Evolutionary conservation across 2,329 filamentous ascomycete species (phyloP).

Genomic region (Hymenotorrendiella dingleyae): DNA sequence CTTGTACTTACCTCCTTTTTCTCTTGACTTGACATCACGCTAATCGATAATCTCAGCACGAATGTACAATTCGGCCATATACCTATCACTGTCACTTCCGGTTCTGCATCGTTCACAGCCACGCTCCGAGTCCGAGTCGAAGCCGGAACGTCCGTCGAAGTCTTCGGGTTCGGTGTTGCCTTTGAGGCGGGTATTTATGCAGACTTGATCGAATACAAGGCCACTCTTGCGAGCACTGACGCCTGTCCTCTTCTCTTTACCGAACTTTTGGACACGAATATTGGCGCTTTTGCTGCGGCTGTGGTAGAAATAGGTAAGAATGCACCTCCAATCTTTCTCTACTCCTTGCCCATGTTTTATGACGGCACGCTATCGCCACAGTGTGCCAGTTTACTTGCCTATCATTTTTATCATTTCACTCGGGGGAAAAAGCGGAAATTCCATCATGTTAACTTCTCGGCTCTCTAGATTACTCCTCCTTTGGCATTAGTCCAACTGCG

Average conservation of each 20-base stretch:
- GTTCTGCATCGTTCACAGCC: constrained; percentile 18
- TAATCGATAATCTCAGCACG: constrained; percentile 9
- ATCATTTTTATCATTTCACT: too few relatives aligned
- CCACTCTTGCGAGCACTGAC: constrained; percentile 10
- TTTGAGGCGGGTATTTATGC: constrained; percentile 20
- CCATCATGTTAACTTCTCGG: too few relatives aligned
- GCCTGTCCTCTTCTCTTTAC: constrained; percentile 13
- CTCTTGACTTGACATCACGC: not conserved
- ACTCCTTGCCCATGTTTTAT: too few relatives aligned
- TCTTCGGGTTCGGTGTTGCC: constrained; percentile 17
- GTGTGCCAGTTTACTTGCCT: too few relatives aligned
- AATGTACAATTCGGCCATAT: constrained; percentile 15
- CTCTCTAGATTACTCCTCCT: constrained; percentile 17
- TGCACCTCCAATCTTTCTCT: too few relatives aligned
- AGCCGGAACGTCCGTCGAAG: constrained; percentile 19
- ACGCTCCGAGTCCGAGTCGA: constrained; percentile 20
- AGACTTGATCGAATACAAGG: constrained; percentile 20
- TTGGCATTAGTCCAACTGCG: constrained; percentile 13
- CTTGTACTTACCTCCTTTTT: constrained; percentile 12
- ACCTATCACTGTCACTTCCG: constrained; percentile 17
- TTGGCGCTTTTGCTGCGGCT: constrained; percentile 19
- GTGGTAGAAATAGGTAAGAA: too few relatives aligned
- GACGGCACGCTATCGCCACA: too few relatives aligned
- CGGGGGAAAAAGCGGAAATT: too few relatives aligned
- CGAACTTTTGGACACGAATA: constrained; percentile 15